Base-by-base conservation (phyloP, 2,329 filamentous ascomycete species). In the Phyllosticta citrichinensis region DNA sequence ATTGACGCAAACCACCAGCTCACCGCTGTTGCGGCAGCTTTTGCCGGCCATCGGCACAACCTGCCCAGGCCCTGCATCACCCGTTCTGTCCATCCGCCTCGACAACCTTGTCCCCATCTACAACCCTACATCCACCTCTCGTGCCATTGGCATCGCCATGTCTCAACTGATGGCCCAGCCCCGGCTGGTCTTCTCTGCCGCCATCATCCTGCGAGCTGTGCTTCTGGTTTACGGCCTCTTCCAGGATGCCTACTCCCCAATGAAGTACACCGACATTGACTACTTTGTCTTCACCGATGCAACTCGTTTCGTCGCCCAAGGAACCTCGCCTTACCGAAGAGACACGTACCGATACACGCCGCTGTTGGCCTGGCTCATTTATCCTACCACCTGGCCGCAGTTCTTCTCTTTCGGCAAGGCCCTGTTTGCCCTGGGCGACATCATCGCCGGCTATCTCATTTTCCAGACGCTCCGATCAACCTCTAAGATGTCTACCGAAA, bases 181-280 rank as follows among this genome's bases (percentile, higher is more conserved):
- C 19, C 56, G 65, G 55, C 62, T 72, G 27, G 75, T 79, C 56
- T 77, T 80, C 66, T 68, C 74, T 30, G 64, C 73, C 25, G 74
- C 79, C 11, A 77, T 86, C 59, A 68, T 86, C 55, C 82, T 99
- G 24, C 89, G 94, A 63, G 71, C 84, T 5, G 73, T 78, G 33
- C 85, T 99, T 64, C 83, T 97, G 56, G 72, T 95, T 68, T 97
- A 97, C 73, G 93, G 94, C 62, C 83, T 91, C 63, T 92, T 89
- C 80, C 94, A 99, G 77, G 94, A 99, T 76, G 87, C 90, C 63
- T 82, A 92, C 76, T 95, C 91, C 8, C 87, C 93, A 14, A 78
- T 99, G 70, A 97, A 97, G 77, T 99, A 97, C 79, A 99, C 94
- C 57, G 94, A 99, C 76, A 97, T 99, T 68, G 94, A 99, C 80